These are phyloP conservation scores for Aureoboletus auriporus DNA, from an alignment of 768 basidiomycete genomes.

Conservation along the genomic window DNA sequence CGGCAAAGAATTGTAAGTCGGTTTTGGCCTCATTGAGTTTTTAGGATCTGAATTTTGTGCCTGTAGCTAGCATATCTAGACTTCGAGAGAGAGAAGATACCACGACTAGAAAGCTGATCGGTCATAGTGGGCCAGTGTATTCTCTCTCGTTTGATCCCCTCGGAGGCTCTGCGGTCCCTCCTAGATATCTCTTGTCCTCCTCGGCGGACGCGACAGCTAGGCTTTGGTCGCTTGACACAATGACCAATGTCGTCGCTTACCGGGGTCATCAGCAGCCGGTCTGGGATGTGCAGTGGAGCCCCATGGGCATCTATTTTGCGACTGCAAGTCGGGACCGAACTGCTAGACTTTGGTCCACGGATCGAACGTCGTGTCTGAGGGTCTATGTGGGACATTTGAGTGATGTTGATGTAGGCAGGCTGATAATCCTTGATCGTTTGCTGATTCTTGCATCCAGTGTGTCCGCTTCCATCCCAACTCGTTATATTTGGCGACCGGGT, in stretches of 20 bases:
- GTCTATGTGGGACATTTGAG: constrained; percentile 95
- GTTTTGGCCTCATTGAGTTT: neutral
- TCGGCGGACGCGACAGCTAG: constrained; percentile 91
- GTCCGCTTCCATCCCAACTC: constrained; percentile 97
- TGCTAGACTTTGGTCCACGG: constrained; percentile 94
- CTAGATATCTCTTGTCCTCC: constrained; percentile 83
- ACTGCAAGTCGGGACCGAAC: constrained; percentile 92
- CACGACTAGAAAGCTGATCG: constrained; percentile 91
- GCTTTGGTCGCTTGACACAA: constrained; percentile 94
- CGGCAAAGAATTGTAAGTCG: constrained; percentile 66
- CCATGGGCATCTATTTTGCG: constrained; percentile 97
- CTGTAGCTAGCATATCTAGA: constrained; percentile 51
- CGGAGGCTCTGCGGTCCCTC: constrained; percentile 79
- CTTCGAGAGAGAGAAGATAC: constrained; percentile 74
- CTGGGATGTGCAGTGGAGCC: constrained; percentile 99
- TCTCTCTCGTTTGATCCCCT: constrained; percentile 91
- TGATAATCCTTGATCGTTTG: neutral
- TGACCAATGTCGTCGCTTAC: constrained; percentile 90
- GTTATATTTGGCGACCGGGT: constrained; percentile 94
- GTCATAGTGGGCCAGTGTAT: constrained; percentile 96
- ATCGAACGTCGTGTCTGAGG: constrained; percentile 78
- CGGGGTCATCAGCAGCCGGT: constrained; percentile 96
- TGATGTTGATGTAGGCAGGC: constrained; percentile 85
- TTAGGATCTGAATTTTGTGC: constrained; percentile 1
- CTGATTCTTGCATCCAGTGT: constrained; percentile 51